Conservation (phyloP, 805 yeast species). For the Suhomyces xylopsoci region DNA sequence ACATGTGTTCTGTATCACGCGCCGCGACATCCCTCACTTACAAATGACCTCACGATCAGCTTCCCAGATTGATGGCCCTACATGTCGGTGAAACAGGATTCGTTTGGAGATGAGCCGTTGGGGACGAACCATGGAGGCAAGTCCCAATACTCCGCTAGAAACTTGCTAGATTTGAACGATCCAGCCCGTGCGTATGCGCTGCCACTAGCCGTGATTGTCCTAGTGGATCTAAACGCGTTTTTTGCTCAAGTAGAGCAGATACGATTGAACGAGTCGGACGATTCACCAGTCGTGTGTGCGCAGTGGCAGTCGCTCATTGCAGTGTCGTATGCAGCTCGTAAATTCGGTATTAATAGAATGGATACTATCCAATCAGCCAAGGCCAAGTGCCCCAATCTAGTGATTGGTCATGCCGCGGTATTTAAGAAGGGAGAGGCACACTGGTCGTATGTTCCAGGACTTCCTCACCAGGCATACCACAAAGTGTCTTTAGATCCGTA, state of each 20-base stretch:
- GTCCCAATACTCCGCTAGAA: constrained; percentile 41
- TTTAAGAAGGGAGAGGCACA: constrained; percentile 80
- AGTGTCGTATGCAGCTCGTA: constrained; percentile 84
- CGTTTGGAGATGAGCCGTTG: neutral
- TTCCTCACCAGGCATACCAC: constrained; percentile 60
- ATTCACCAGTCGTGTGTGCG: constrained; percentile 88
- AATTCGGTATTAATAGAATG: constrained; percentile 77
- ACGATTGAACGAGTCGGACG: constrained; percentile 57
- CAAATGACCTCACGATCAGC: neutral
- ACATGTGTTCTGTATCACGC: neutral
- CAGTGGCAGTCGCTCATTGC: constrained; percentile 94
- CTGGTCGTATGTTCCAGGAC: constrained; percentile 69
- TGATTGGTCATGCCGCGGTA: constrained; percentile 90
- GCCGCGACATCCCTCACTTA: neutral
- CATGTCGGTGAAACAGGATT: constrained; percentile 4
- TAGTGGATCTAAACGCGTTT: constrained; percentile 90
- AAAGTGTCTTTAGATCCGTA: constrained; percentile 92
- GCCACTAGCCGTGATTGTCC: constrained; percentile 76
- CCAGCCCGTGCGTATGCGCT: constrained; percentile 50
- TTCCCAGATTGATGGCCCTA: neutral
- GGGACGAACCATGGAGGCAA: constrained; percentile 9
- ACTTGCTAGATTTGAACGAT: constrained; percentile 49
- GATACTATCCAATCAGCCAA: constrained; percentile 66
- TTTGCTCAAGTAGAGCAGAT: constrained; percentile 92
- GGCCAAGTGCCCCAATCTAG: constrained; percentile 69